Percentiles rank a stretch among this genome's conserved stretches.
These are phyloP conservation scores for Amesomyces nigricolor DNA, from an alignment of 2,329 filamentous ascomycete species.

Conservation along the genomic window DNA sequence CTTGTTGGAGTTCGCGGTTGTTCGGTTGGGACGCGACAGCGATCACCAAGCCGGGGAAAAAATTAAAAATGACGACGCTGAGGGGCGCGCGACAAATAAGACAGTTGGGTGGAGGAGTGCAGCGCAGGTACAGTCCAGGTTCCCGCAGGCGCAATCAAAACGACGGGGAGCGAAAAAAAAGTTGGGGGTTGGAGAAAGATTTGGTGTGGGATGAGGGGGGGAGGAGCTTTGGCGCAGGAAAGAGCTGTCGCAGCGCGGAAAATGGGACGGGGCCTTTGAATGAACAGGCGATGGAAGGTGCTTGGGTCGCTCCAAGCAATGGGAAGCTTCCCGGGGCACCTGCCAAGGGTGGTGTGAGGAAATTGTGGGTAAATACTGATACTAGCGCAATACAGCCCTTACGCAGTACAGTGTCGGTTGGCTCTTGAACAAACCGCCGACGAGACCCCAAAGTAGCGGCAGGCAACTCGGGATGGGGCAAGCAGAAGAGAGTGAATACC, in stretches of 20 bases:
- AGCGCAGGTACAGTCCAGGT: constrained; percentile 21
- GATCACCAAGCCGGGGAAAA: constrained; percentile 12
- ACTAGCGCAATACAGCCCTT: background rate
- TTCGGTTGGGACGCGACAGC: constrained; percentile 14
- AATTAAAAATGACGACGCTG: constrained; percentile 21
- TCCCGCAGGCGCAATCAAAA: constrained; percentile 21
- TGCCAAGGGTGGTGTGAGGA: background rate
- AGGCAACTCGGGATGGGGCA: no score
- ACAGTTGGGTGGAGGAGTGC: constrained; percentile 24
- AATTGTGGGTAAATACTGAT: no score
- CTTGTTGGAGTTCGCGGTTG: background rate
- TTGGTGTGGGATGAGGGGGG: constrained; percentile 22
- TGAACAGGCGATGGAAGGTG: background rate
- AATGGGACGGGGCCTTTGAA: constrained; percentile 12
- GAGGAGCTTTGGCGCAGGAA: constrained; percentile 19
- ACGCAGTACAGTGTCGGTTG: constrained; percentile 1
- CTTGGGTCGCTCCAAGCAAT: constrained; percentile 13
- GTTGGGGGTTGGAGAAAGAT: constrained; percentile 28
- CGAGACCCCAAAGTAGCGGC: no score
- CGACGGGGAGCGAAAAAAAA: constrained; percentile 25
- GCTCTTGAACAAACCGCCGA: background rate
- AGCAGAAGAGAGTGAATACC: no score
- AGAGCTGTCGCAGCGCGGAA: constrained; percentile 18
- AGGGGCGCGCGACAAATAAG: constrained; percentile 22
- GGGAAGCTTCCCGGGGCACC: constrained; percentile 13